Evolutionary conservation across 2,329 filamentous ascomycete species (phyloP).

Genomic region (Cyphellophora europaea): DNA sequence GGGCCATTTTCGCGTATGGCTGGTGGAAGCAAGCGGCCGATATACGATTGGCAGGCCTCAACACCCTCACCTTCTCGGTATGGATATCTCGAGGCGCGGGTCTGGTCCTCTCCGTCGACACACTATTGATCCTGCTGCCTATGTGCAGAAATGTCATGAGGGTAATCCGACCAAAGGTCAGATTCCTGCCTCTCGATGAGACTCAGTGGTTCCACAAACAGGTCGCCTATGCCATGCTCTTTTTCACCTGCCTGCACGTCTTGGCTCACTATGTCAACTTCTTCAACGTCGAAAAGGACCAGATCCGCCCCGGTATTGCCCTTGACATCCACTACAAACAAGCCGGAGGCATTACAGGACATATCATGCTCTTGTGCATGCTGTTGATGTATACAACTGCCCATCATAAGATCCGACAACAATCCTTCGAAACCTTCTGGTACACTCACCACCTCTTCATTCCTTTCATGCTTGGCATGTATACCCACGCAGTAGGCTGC

Average conservation of each 20-base stretch:
- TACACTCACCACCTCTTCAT: conserved; percentile 99
- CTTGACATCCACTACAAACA: conserved; percentile 87
- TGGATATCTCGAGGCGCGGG: conserved; percentile 95
- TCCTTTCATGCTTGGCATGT: conserved; percentile 84
- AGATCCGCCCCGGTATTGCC: conserved; percentile 71
- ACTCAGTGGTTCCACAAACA: conserved; percentile 96
- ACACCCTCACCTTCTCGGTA: conserved; percentile 75
- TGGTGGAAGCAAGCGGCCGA: conserved; percentile 75
- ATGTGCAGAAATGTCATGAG: conserved; percentile 89
- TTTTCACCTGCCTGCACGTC: conserved; percentile 73
- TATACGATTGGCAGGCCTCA: conserved; percentile 62
- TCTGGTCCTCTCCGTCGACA: conserved; percentile 73
- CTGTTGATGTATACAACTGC: conserved; percentile 95
- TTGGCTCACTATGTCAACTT: conserved; percentile 93
- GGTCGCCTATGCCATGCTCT: conserved; percentile 75
- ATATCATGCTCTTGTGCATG: conserved; percentile 99
- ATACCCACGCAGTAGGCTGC: conserved; percentile 91
- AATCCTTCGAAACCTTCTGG: conserved; percentile 98
- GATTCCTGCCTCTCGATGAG: conserved; percentile 88
- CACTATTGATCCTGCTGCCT: conserved; percentile 78
- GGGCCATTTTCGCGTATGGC: conserved; percentile 70
- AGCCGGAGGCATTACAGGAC: conserved; percentile 85
- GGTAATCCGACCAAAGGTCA: conserved; percentile 74
- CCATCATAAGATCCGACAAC: conserved; percentile 85
- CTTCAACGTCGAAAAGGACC: conserved; percentile 81